Conservation (phyloP, 495 filamentous ascomycete genomes). For the Podospora tetraspora region DNA sequence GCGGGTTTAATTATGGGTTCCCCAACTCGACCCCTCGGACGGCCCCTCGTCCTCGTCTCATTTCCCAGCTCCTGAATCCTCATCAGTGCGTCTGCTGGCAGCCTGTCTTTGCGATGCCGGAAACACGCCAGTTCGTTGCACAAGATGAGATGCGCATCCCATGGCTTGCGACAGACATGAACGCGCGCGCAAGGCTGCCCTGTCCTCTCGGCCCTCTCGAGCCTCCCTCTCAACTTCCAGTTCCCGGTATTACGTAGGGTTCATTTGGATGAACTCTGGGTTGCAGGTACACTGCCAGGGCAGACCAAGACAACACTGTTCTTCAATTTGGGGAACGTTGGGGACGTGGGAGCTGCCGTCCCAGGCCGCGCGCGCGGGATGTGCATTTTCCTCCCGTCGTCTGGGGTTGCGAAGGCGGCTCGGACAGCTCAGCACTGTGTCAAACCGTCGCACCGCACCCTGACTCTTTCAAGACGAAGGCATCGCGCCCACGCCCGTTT, state of each 20-base stretch:
- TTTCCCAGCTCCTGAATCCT: conserved; percentile 9
- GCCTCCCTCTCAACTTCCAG: too few species aligned
- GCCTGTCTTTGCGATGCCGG: not conserved
- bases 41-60: conserved; percentile 2
- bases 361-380: conserved; percentile 10
- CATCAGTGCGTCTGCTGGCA: conserved; percentile 7
- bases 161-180: too few species aligned
- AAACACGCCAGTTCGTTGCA: not conserved
- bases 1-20: conserved; percentile 1
- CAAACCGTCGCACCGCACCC: not conserved
- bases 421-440: not conserved
- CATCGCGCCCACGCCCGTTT: not conserved
- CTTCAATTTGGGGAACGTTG: conserved; percentile 7
- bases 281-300: conserved; percentile 4
- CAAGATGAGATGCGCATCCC: not conserved
- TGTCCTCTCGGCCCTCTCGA: too few species aligned
- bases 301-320: not conserved
- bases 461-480: not conserved
- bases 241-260: conserved; percentile 15
- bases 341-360: not conserved
- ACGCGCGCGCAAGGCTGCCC: not conserved
- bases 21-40: conserved; percentile 1
- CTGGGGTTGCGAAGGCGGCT: not conserved
- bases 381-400: not conserved
- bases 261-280: conserved; percentile 23